Evolutionary conservation across 768 basidiomycete genomes (phyloP), one percentile per base, ranked within the genome.

Genomic region (Calocybe indica): DNA sequence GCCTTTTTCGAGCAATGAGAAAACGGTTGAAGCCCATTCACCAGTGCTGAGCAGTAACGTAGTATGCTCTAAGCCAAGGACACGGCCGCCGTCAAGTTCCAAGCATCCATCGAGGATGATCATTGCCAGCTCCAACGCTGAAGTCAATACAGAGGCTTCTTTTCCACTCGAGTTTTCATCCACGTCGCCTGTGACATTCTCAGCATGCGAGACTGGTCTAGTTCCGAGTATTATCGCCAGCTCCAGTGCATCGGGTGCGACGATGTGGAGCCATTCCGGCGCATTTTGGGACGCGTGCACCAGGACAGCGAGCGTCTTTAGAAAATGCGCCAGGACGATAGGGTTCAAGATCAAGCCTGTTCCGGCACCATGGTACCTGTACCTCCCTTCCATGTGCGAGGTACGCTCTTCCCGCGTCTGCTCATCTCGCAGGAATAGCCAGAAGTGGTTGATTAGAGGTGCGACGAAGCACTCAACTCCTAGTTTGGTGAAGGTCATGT

Each of bases 381-480:
- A 62, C 28, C 81, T 60, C n/a, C 68, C 69, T 28, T 75, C 66
- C n/a, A 72, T 72, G 36, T 74, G 73, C 2, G 77, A 72, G 2
- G 85, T 85, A 37, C 88, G 76, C 44, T 80, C 76, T 58, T 92
- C 88, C 34, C 90, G 76, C 2, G 78, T 73, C 55, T 88, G 82
- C 57, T 89, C 84, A 55, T 95, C 92, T 6, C 88, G 80, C 39
- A 96, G 78, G 67, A 94, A 91, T n/a, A 76, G 60, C 93, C 93
- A 99, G 66, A 98, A 96, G n/a, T 85, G 80, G 55, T 93, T 87
- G 66, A 97, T 78, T 45, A 98, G 71, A 0, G 96, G 96, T 50
- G 84, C 79, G 43, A 96, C 78, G 68, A 97, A 98, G 65, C 69
- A 83, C 59, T 93, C 91, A 0, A 88, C 88, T 0, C 92, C 92